Conservation (phyloP, 2,329 filamentous ascomycete genomes). For the Aspergillus neotritici region DNA sequence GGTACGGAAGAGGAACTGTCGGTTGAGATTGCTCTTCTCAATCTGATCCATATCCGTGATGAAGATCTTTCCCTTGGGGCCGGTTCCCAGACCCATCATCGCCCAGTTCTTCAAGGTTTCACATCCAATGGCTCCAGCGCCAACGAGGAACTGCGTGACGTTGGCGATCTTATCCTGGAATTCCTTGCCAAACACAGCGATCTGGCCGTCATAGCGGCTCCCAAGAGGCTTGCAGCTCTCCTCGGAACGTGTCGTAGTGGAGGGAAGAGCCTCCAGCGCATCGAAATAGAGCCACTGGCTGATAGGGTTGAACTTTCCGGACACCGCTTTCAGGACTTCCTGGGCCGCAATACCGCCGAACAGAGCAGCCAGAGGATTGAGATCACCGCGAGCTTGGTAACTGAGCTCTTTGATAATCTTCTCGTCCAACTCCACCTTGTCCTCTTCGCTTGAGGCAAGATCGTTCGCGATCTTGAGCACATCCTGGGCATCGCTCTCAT, state of each 20-base stretch:
- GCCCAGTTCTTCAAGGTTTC: slow-evolving; percentile 99
- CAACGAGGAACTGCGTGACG: slow-evolving; percentile 87
- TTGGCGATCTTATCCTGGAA: slow-evolving; percentile 93
- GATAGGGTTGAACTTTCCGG: slow-evolving; percentile 95
- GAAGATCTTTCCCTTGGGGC: slow-evolving; percentile 79
- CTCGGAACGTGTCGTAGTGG: slow-evolving; percentile 67
- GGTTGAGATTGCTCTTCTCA: slow-evolving; percentile 96
- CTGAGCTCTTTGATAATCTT: slow-evolving; percentile 89
- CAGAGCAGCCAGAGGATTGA: slow-evolving; percentile 88
- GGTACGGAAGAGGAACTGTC: slow-evolving; percentile 90
- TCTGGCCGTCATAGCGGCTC: slow-evolving; percentile 91
- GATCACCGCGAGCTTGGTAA: slow-evolving; percentile 86
- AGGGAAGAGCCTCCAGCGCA: slow-evolving; percentile 88
- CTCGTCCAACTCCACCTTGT: slow-evolving; percentile 79
- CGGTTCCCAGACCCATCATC: slow-evolving; percentile 90
- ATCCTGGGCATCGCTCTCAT: slow-evolving; percentile 74
- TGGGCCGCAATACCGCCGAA: slow-evolving; percentile 92
- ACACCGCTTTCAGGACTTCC: slow-evolving; percentile 93
- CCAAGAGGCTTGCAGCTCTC: slow-evolving; percentile 81
- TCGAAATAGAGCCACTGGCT: slow-evolving; percentile 97
- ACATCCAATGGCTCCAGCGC: slow-evolving; percentile 93
- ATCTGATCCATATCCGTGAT: slow-evolving; percentile 99
- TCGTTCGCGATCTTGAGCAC: slow-evolving; percentile 69
- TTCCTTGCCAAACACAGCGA: slow-evolving; percentile 88
- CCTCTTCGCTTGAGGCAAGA: slow-evolving; percentile 60